Evolutionary conservation across 2,329 filamentous ascomycete species (phyloP), one percentile per base, ranked within the genome.

Genomic region (Sporothrix curviconia): DNA sequence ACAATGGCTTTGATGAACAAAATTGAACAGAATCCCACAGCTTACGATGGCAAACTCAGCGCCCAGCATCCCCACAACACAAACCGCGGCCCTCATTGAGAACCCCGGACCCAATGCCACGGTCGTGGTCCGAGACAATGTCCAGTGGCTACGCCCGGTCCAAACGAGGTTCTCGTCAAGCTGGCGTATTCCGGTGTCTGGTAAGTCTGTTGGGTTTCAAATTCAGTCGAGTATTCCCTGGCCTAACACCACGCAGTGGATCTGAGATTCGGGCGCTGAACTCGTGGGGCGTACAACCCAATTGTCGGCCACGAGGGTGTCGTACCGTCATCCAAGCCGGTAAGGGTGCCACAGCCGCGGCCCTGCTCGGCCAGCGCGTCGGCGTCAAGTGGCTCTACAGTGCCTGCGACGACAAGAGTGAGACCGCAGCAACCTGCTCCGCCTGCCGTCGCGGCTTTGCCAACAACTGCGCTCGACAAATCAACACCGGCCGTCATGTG

Each of bases 251-350:
- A 19, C 19, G 3, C 15, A 52, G 49, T 6, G 17, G 51, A 12
- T 54, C 51, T 1, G 51, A 54, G 7, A 43, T 54, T 19, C 51
- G 51, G 3, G 51, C 51, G 1, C 39, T 54, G 2, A 37, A 43
- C 25, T 37, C 25, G 9, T 54, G 51, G 51, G 39, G 51, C 37
- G 25, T 54, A 54, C 28, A 32, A 54, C 12, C 37, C 25, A 8
- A 54, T 54, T 17, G 37, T 54, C 39, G 51, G 51, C 14, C 51
- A 54, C 28, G 51, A 54, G 9, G 51, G 51, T 6, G 37, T 54
- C 3, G 51, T 17, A 43, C 25, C 3, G 39, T 54, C 7, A 37
- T 54, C 51, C 32, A 54, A n/a, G 39, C 51, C n/a, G 51, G 51
- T 7, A 25, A 34, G 37, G 37, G 22, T n/a, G 14, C 15, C n/a